Percentiles rank a stretch among this genome's conserved stretches.
phyloP scores from a whole-genome alignment of 352 stramenopile species.

The Globisporangium mamillatum region DNA sequence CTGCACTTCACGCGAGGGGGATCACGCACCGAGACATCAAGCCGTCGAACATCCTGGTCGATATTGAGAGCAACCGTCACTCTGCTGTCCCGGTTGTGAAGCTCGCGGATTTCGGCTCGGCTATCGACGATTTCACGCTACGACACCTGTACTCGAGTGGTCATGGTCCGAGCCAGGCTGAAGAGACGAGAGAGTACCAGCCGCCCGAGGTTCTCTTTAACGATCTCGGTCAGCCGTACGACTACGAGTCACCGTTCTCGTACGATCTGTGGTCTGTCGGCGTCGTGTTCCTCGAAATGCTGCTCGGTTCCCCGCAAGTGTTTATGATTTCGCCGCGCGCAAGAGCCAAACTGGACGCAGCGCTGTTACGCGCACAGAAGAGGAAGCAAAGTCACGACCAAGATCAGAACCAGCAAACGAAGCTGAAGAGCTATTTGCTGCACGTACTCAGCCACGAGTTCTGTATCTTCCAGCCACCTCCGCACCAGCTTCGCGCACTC shows the following conservation, averaged over 20 bases:
- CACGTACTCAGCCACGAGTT: constrained; percentile 85
- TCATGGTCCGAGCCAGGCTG: constrained; percentile 76
- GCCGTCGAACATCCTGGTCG: constrained; percentile 78
- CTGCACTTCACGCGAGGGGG: constrained; percentile 83
- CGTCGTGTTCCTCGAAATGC: constrained; percentile 94
- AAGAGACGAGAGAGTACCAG: constrained; percentile 95
- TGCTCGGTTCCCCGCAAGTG: constrained; percentile 91
- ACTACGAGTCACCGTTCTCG: constrained; percentile 51
- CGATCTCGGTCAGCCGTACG: constrained; percentile 52
- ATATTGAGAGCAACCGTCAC: constrained; percentile 20
- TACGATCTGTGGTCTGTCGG: constrained; percentile 94
- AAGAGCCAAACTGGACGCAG: constrained; percentile 87
- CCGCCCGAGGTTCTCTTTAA: constrained; percentile 90
- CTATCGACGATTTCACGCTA: constrained; percentile 75
- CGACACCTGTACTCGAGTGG: constrained; percentile 61
- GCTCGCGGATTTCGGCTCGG: constrained; percentile 87
- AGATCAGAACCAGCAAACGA: constrained; percentile 21
- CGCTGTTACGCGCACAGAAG: constrained; percentile 43
- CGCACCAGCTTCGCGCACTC: constrained; percentile 48
- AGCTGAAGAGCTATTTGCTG: constrained; percentile 65
- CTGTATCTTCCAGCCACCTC: constrained; percentile 72
- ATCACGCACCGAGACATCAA: constrained; percentile 91
- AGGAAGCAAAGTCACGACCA: background rate
- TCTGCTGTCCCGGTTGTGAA: constrained; percentile 53
- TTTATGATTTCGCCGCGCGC: constrained; percentile 84